Conservation (phyloP, 768 basidiomycete species). For the Pleurotus citrinopileatus region DNA sequence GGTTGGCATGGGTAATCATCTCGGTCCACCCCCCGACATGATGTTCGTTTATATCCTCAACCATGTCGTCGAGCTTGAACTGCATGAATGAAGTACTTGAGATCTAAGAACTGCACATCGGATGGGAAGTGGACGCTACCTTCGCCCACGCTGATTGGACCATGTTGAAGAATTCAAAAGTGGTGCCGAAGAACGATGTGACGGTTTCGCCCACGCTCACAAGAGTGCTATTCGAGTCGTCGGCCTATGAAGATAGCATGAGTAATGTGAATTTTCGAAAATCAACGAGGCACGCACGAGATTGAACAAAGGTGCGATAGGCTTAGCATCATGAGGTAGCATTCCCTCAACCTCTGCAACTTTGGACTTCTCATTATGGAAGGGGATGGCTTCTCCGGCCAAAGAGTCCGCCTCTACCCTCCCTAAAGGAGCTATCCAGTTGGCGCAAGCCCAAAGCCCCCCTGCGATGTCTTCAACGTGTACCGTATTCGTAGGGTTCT, state of each 20-base stretch:
- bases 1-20: conserved; percentile 70
- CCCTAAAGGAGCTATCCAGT: conserved; percentile 69
- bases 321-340: conserved; percentile 49
- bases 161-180: conserved; percentile 77
- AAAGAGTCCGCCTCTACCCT: conserved; percentile 58
- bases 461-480: conserved; percentile 81
- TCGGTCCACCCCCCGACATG: conserved; percentile 82
- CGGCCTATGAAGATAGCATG: conserved; percentile 50
- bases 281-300: conserved; percentile 41
- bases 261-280: conserved; percentile 2
- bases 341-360: conserved; percentile 62
- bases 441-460: conserved; percentile 70
- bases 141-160: conserved; percentile 66
- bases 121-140: conserved; percentile 33
- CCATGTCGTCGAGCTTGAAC: conserved; percentile 61
- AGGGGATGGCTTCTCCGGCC: conserved; percentile 66
- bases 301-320: conserved; percentile 80
- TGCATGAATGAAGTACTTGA: conserved; percentile 22
- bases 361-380: conserved; percentile 72
- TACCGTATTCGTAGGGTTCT: conserved; percentile 69
- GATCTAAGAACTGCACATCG: background rate
- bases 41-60: conserved; percentile 83
- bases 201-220: conserved; percentile 63
- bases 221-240: conserved; percentile 72
- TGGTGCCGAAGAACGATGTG: conserved; percentile 72